Evolutionary conservation across 768 basidiomycete genomes (phyloP).

Genomic region (Pleurotus tuber-regium): DNA sequence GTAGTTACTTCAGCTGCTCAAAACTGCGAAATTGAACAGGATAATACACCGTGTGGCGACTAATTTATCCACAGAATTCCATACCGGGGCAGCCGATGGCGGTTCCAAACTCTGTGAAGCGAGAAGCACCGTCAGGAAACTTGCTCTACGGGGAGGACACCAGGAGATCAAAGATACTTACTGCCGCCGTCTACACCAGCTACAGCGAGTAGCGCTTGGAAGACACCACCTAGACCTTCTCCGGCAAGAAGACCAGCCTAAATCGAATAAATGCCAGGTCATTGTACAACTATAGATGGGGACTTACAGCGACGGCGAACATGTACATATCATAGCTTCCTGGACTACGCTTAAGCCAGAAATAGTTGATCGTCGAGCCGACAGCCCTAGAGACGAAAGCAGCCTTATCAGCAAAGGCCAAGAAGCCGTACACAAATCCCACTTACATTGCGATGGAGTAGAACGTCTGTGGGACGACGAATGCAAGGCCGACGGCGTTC

Average conservation of each 20-base stretch:
- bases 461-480: constrained; percentile 49
- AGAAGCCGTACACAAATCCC: neutral
- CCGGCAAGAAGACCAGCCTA: constrained; percentile 53
- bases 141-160: neutral
- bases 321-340: constrained; percentile 52
- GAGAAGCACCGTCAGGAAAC: constrained; percentile 1
- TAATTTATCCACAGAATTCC: constrained; percentile 53
- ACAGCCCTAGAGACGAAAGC: constrained; percentile 27
- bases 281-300: neutral
- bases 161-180: constrained; percentile 25
- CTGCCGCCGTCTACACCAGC: constrained; percentile 48
- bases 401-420: neutral
- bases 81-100: constrained; percentile 52
- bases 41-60: too few species aligned
- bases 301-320: constrained; percentile 47
- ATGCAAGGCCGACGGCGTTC: constrained; percentile 52
- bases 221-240: constrained; percentile 60
- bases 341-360: constrained; percentile 48
- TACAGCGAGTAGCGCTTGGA: constrained; percentile 54
- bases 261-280: neutral
- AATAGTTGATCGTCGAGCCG: constrained; percentile 44
- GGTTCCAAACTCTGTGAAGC: constrained; percentile 44
- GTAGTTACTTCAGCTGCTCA: too few species aligned
- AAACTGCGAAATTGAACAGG: too few species aligned
- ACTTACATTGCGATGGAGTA: constrained; percentile 48